A percentile compares a stretch with the other conserved stretches of the same genome.
These are phyloP conservation scores for Hymenoscyphus scutula DNA, from an alignment of 2,329 filamentous ascomycete genomes.

Conservation along the genomic window DNA sequence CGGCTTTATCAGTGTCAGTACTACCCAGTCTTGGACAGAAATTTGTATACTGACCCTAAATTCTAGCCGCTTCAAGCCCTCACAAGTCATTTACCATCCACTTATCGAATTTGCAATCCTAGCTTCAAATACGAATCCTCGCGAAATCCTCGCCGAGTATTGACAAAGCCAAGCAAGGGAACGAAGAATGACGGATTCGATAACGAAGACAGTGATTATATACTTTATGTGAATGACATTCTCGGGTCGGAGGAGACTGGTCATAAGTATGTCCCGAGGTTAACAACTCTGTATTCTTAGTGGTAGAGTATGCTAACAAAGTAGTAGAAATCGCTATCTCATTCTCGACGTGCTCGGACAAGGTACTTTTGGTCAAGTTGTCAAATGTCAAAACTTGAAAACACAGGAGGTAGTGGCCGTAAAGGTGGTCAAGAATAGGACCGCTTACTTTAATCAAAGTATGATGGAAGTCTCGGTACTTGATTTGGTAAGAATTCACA, in stretches of 20 bases:
- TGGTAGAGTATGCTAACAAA: slow-evolving; percentile 31
- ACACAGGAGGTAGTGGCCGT: slow-evolving; percentile 98
- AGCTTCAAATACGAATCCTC: slow-evolving; percentile 99
- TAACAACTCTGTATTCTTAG: slow-evolving; percentile 22
- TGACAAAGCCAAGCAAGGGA: slow-evolving; percentile 98
- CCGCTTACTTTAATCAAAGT: slow-evolving; percentile 98
- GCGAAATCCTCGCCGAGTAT: slow-evolving; percentile 87
- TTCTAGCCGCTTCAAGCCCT: slow-evolving; percentile 86
- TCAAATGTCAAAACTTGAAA: slow-evolving; percentile 98
- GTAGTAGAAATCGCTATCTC: slow-evolving; percentile 79
- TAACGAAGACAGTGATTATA: slow-evolving; percentile 99
- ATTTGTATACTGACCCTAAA: background rate
- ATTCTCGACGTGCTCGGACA: slow-evolving; percentile 96
- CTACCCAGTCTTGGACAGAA: slow-evolving; percentile 13
- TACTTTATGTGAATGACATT: slow-evolving; percentile 98
- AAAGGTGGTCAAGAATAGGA: slow-evolving; percentile 98
- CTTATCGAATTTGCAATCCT: slow-evolving; percentile 97
- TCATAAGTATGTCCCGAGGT: slow-evolving; percentile 69
- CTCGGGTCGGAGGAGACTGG: slow-evolving; percentile 95
- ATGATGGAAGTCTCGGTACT: slow-evolving; percentile 99
- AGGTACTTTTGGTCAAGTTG: slow-evolving; percentile 96
- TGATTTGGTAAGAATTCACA: slow-evolving; percentile 66
- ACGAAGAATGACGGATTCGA: slow-evolving; percentile 98
- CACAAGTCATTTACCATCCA: slow-evolving; percentile 87
- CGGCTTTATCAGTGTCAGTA: slow-evolving; percentile 89